These are phyloP conservation scores for Lasiodiplodia hormozganensis DNA, from an alignment of 2,329 filamentous ascomycete species.

Conservation along the genomic window DNA sequence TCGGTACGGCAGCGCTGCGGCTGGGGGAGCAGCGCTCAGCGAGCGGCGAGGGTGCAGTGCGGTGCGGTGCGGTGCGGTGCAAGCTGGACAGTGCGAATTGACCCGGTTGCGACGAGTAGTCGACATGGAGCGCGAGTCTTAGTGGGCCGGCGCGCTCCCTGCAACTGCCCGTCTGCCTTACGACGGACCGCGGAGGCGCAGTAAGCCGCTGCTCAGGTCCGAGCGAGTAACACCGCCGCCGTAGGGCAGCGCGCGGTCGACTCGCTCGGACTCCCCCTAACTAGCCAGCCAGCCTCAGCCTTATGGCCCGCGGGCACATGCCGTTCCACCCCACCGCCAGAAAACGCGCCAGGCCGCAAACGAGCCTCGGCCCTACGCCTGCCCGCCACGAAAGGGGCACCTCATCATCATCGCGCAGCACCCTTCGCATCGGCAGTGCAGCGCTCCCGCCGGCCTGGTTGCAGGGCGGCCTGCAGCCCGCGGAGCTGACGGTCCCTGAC, in stretches of 20 bases:
- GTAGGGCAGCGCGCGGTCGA: constrained; percentile 20
- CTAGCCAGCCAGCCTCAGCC: constrained; percentile 16
- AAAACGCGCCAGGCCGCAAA: constrained; percentile 17
- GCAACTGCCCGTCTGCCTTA: constrained; percentile 11
- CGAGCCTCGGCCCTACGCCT: constrained; percentile 23
- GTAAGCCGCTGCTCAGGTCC: constrained; percentile 11
- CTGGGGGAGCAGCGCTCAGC: not conserved
- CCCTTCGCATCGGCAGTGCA: not conserved
- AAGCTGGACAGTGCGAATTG: not conserved
- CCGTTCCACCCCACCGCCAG: constrained; percentile 18
- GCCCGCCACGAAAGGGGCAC: constrained; percentile 24
- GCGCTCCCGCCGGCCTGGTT: constrained; percentile 20
- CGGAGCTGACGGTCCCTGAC: constrained; percentile 18
- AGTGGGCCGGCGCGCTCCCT: constrained; percentile 14
- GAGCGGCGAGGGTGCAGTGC: not conserved
- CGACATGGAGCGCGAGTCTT: constrained; percentile 2
- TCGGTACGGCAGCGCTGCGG: not conserved
- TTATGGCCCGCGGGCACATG: constrained; percentile 12
- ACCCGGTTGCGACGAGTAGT: not conserved
- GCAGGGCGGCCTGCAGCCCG: constrained; percentile 7
- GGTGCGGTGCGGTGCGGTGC: not conserved
- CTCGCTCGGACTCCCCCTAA: constrained; percentile 9
- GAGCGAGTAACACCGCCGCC: constrained; percentile 8
- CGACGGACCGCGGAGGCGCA: constrained; percentile 22
- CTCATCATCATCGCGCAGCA: constrained; percentile 9